These are phyloP conservation scores for Aspergillus neotritici DNA, from an alignment of 2,329 filamentous ascomycete genomes.

Conservation along the genomic window DNA sequence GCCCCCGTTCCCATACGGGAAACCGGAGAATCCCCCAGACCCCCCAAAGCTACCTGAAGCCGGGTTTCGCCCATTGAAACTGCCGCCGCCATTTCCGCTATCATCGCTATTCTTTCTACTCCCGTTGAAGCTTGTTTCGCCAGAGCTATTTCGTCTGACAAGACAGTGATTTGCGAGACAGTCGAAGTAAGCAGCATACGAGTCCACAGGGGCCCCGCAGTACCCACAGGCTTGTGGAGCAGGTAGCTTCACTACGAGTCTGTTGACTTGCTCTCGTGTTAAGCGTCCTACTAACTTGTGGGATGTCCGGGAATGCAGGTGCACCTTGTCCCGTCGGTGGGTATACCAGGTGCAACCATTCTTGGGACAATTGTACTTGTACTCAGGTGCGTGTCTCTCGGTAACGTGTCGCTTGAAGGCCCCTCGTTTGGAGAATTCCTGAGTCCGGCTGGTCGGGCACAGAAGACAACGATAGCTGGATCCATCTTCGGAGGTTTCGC, in stretches of 20 bases:
- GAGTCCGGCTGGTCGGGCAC: background rate
- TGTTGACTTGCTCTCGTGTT: background rate
- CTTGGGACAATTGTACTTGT: constrained; percentile 3
- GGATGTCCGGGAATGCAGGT: constrained; percentile 1
- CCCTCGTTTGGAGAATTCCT: constrained; percentile 1
- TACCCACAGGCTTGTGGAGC: background rate
- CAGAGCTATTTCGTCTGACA: constrained; percentile 1
- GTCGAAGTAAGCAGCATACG: constrained; percentile 11
- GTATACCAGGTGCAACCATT: constrained; percentile 1
- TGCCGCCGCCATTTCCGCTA: constrained; percentile 4
- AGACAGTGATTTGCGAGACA: constrained; percentile 12
- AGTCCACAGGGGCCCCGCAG: constrained; percentile 5
- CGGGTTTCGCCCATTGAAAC: background rate
- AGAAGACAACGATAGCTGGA: constrained; percentile 3
- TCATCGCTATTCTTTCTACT: constrained; percentile 9
- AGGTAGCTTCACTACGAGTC: background rate
- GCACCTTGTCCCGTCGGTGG: constrained; percentile 11
- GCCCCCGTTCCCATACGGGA: no score
- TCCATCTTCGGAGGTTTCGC: background rate
- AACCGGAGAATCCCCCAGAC: background rate
- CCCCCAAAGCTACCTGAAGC: background rate
- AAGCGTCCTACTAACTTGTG: background rate
- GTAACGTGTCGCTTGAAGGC: constrained; percentile 11
- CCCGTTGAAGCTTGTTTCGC: constrained; percentile 2
- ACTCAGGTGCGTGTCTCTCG: constrained; percentile 1